Evolutionary conservation across 768 basidiomycete species (phyloP), one percentile per base, ranked within the genome.

Genomic region (Termitomyces sp.): DNA sequence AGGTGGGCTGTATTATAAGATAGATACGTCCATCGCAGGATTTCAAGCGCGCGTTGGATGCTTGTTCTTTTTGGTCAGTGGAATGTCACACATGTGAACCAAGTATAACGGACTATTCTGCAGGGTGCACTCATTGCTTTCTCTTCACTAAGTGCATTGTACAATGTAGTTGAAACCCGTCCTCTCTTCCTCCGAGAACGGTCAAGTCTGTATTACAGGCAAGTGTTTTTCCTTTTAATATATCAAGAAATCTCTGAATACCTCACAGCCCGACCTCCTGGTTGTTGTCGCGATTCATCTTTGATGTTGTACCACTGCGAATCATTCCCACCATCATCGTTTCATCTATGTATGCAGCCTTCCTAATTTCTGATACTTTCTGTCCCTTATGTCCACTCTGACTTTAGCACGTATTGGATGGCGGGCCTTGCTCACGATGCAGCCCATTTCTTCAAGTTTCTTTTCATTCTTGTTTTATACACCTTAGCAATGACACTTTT

Each of bases 41-140:
- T 97, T 97, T 79, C 94, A 97, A 68, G 89, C 88, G 38, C 82
- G 95, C 32, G 81, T 98, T n/a, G 95, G 95, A 32, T 92, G 89
- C 62, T 71, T 98, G 43, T 97, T 98, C 79, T 98, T 98, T 84
- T 69, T 97, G 65, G 90, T 90, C 62, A 64, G 28, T 56, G 16
- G 36, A 36, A 13, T 47, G 48, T 18, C 32, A 60, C 24, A 14
- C 1, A 28, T 28, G 49, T 13, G 28, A 3, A 6, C 33, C 24
- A 33, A 44, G 26, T 1, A 47, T 65, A 43, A 48, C 18, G 36
- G 8, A 26, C 6, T 64, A 16, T 65, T 54, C 41, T 36, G 7
- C 60, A 91, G 90, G 94, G 94, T 35, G 86, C 94, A 14, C 79
- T 98, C 28, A 85, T 97, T 50, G 92, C 95, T 0, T 97, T 98